Percentiles rank a stretch among this genome's conserved stretches.
These are phyloP conservation scores for Aleurites moluccanus DNA, from an alignment of 441 rosid genomes.

Conservation along the genomic window DNA sequence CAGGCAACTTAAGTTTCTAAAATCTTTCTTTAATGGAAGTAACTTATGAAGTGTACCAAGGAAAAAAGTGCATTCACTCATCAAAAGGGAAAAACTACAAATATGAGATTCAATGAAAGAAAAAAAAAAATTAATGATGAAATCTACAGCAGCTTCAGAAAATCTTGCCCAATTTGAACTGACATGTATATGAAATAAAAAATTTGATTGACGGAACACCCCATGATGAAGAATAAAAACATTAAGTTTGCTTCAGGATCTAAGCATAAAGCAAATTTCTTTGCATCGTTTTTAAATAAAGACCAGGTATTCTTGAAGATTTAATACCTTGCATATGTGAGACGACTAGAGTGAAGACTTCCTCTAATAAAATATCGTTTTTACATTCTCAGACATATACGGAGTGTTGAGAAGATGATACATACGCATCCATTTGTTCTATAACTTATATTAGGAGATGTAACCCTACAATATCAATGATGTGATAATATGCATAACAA, in stretches of 20 bases:
- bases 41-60: neutral
- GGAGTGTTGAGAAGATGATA: neutral
- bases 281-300: neutral
- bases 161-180: neutral
- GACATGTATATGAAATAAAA: neutral
- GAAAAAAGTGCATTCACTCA: neutral
- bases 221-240: neutral
- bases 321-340: neutral
- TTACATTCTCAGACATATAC: neutral
- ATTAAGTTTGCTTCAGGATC: neutral
- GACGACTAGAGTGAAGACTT: neutral
- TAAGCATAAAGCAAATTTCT: neutral
- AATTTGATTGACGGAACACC: neutral
- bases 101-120: neutral
- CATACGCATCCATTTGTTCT: neutral
- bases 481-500: neutral
- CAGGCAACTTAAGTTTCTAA: slow-evolving; percentile 8
- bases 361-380: neutral
- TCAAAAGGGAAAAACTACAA: neutral
- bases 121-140: neutral
- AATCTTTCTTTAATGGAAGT: neutral
- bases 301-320: neutral
- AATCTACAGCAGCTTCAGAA: neutral
- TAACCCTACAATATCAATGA: neutral
- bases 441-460: neutral